A percentile compares a stretch with the other conserved stretches of the same genome.
Evolutionary conservation across 305 asterid genomes (phyloP).

Genomic region (Rubia tinctorum): DNA sequence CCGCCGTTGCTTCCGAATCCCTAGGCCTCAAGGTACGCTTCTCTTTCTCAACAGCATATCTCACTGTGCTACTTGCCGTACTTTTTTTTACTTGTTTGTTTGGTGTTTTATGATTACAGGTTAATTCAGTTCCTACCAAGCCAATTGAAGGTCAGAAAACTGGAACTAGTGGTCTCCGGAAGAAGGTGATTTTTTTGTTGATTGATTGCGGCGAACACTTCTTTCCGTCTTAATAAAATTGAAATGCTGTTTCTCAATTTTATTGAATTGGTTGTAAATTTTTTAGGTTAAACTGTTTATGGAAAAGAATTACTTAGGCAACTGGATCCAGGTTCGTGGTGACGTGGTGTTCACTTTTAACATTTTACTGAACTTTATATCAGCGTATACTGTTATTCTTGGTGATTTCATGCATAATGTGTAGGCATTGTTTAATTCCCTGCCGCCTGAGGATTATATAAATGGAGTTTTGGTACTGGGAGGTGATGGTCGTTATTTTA

Average conservation of each 20-base stretch:
- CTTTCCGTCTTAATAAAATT: neutral
- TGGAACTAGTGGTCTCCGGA: slow-evolving; percentile 94
- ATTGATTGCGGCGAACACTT: neutral
- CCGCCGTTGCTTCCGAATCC: slow-evolving; percentile 47
- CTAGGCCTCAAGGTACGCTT: slow-evolving; percentile 54
- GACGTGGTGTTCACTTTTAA: no score
- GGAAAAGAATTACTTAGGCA: slow-evolving; percentile 89
- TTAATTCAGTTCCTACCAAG: slow-evolving; percentile 62
- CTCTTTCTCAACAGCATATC: neutral
- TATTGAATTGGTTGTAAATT: slow-evolving; percentile 11
- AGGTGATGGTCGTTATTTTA: slow-evolving; percentile 98
- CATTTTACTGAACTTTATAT: neutral
- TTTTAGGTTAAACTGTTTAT: slow-evolving; percentile 75
- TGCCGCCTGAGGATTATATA: slow-evolving; percentile 86
- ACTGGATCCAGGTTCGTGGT: slow-evolving; percentile 89
- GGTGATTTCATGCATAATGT: slow-evolving; percentile 17
- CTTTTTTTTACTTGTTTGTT: neutral
- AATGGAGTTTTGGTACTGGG: slow-evolving; percentile 84
- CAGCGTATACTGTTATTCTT: neutral
- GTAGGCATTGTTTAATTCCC: slow-evolving; percentile 86
- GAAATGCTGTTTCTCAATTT: slow-evolving; percentile 1
- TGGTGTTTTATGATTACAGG: slow-evolving; percentile 28
- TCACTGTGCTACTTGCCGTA: neutral
- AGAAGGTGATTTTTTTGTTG: slow-evolving; percentile 47
- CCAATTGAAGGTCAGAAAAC: slow-evolving; percentile 95